A percentile compares a stretch with the other conserved stretches of the same genome.
Conservation (phyloP, 2,329 filamentous ascomycete genomes). For the Calonectria crousiana region DNA sequence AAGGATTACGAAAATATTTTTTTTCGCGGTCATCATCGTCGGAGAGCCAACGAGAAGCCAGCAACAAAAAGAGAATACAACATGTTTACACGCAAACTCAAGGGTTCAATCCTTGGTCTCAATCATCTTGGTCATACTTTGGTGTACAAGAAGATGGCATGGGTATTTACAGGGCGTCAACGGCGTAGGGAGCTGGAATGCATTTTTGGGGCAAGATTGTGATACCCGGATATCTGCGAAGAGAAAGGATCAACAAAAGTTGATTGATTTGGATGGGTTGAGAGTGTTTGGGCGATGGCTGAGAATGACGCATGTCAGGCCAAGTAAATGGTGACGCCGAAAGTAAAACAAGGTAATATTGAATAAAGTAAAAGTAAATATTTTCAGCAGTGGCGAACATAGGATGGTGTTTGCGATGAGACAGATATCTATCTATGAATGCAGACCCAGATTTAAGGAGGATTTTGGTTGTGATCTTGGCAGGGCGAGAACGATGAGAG, state of each 20-base stretch:
- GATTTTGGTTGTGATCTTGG: background rate
- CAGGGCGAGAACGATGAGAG: no score
- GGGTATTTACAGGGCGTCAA: background rate
- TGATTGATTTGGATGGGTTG: background rate
- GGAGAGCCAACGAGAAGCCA: conserved; percentile 19
- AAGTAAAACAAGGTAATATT: background rate
- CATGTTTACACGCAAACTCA: conserved; percentile 18
- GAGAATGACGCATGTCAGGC: background rate
- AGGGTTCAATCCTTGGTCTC: background rate
- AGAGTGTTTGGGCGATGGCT: background rate
- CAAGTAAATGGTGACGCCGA: background rate
- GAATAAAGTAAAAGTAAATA: background rate
- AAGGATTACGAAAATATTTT: conserved; percentile 18
- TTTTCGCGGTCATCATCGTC: conserved; percentile 3
- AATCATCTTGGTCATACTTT: background rate
- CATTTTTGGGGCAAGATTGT: background rate
- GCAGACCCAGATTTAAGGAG: background rate
- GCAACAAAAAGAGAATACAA: conserved; percentile 28
- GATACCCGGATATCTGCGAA: conserved; percentile 15
- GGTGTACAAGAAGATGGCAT: background rate
- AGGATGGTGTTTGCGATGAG: background rate
- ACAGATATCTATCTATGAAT: background rate
- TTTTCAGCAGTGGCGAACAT: background rate
- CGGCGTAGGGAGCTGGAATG: background rate
- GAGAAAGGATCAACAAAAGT: background rate